Evolutionary conservation across 768 basidiomycete species (phyloP).

Genomic region (Mycena amicta): DNA sequence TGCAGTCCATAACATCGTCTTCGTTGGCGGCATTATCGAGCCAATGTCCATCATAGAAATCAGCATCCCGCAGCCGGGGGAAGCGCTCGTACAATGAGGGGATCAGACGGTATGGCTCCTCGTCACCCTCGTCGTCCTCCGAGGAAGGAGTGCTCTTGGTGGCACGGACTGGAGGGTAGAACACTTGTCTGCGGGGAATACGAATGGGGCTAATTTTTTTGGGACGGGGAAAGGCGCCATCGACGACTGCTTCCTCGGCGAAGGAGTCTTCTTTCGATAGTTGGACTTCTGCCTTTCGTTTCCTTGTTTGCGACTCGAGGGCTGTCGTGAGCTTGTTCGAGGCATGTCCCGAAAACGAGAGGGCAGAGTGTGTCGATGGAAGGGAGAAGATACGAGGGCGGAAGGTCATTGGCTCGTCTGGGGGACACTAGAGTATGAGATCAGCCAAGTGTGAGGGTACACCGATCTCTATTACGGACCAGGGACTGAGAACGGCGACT

Average conservation of each 20-base stretch:
- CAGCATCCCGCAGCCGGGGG: neutral
- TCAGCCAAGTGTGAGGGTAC: too few species aligned
- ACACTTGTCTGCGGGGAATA: neutral
- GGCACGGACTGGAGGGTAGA: neutral
- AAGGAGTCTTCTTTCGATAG: neutral
- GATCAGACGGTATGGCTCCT: neutral
- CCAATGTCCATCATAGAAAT: neutral
- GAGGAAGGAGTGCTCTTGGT: neutral
- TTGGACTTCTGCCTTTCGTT: neutral
- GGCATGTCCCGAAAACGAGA: too few species aligned
- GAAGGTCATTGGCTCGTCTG: too few species aligned
- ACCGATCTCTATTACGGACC: too few species aligned
- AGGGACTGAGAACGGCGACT: too few species aligned
- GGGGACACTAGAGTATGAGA: too few species aligned
- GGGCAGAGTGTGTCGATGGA: too few species aligned
- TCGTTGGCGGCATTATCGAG: neutral
- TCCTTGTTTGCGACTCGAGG: too few species aligned
- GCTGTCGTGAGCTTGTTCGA: too few species aligned
- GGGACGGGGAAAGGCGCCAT: too few species aligned
- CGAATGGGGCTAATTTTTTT: neutral
- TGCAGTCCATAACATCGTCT: neutral
- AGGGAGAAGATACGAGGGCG: too few species aligned
- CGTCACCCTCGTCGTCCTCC: neutral
- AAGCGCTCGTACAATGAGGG: neutral
- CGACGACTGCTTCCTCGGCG: too few species aligned